A percentile compares a stretch with the other conserved stretches of the same genome.
Conservation (phyloP, 306 rosid species). For the Glycine latifolia region DNA sequence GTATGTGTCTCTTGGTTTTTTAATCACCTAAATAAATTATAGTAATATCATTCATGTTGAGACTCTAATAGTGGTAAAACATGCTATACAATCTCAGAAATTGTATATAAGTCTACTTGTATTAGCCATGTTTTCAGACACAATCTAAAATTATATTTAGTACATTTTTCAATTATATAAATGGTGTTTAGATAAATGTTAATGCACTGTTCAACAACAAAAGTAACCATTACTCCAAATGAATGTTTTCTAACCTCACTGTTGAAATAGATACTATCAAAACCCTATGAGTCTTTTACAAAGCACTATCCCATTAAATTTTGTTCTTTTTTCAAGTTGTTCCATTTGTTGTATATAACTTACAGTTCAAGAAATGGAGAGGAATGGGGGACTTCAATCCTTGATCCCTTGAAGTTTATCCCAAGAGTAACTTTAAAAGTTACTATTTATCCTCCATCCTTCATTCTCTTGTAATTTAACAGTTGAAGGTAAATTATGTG, state of each 20-base stretch:
- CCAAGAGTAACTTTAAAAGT: too few relatives aligned
- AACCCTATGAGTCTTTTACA: too few relatives aligned
- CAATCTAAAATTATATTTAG: background rate
- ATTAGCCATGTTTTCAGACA: background rate
- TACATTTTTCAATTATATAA: background rate
- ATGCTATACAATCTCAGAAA: conserved; percentile 15
- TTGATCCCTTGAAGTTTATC: too few relatives aligned
- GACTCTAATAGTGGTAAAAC: background rate
- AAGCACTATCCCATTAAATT: too few relatives aligned
- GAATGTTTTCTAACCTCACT: conserved; percentile 7
- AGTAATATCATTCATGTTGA: background rate
- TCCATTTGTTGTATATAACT: too few relatives aligned
- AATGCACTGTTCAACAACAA: conserved; percentile 6
- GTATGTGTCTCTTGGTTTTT: conserved; percentile 54
- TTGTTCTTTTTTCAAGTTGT: too few relatives aligned
- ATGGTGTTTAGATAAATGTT: background rate
- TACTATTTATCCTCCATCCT: too few relatives aligned
- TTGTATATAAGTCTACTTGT: background rate
- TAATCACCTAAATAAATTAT: conserved; percentile 14
- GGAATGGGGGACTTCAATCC: too few relatives aligned
- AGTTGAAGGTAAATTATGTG: too few relatives aligned
- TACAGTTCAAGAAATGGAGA: too few relatives aligned
- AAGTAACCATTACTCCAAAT: conserved; percentile 17
- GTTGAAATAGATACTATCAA: background rate
- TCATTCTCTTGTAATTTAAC: too few relatives aligned